Evolutionary conservation across 2,329 filamentous ascomycete species (phyloP).

Genomic region (Tetracladium maxilliforme): DNA sequence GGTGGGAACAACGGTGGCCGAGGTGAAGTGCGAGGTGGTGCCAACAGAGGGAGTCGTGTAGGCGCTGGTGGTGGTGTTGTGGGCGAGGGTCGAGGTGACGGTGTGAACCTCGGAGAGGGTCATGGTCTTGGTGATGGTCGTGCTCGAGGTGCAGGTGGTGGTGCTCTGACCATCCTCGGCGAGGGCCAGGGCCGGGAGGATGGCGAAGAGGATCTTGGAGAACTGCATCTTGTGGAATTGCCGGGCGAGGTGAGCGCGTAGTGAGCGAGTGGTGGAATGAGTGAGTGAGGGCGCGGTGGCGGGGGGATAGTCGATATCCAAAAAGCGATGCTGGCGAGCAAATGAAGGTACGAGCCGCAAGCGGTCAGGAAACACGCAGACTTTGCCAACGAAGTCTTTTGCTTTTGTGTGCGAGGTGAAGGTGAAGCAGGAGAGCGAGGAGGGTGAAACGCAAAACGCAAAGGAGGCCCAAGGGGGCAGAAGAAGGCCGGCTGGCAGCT

Average conservation of each 20-base stretch:
- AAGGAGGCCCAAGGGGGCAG: too few relatives aligned
- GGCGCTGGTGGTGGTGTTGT: conserved; percentile 13
- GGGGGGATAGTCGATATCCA: conserved; percentile 27
- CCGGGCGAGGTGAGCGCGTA: too few relatives aligned
- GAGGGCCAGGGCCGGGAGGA: conserved; percentile 32
- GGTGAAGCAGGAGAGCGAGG: too few relatives aligned
- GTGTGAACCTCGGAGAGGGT: conserved; percentile 29
- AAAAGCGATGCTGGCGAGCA: conserved; percentile 11
- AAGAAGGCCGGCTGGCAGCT: too few relatives aligned
- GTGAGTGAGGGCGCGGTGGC: conserved; percentile 24
- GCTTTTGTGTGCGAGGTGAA: too few relatives aligned
- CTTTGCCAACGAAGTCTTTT: conserved; percentile 43
- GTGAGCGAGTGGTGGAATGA: conserved; percentile 4
- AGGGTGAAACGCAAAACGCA: too few relatives aligned
- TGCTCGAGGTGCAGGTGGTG: conserved; percentile 30
- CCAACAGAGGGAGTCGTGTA: conserved; percentile 14
- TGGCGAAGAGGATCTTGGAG: too few relatives aligned
- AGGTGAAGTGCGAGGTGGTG: conserved; percentile 15
- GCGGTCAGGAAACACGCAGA: conserved; percentile 16
- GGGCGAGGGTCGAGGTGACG: conserved; percentile 19
- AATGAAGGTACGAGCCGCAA: conserved; percentile 1
- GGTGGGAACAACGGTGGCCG: conserved; percentile 9
- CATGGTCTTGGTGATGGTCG: conserved; percentile 33
- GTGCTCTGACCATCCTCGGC: conserved; percentile 23
- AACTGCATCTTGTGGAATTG: too few relatives aligned